Percentiles rank a stretch among this genome's conserved stretches.
These are phyloP conservation scores for Nepenthes alata DNA, from an alignment of 179 eudicot genomes.

Conservation along the genomic window DNA sequence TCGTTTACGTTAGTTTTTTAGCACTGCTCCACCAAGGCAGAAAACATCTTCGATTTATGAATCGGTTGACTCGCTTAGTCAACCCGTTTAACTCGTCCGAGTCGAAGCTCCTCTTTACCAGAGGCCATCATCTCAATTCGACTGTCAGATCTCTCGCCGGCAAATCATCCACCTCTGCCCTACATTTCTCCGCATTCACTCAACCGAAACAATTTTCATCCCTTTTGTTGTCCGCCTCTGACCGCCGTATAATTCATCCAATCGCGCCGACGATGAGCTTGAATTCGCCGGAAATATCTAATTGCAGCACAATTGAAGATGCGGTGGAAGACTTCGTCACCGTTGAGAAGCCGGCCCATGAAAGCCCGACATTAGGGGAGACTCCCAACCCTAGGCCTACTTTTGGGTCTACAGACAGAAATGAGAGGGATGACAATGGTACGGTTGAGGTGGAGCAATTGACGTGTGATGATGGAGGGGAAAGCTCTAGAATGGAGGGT, in stretches of 20 bases:
- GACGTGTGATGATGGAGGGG: slow-evolving; percentile 8
- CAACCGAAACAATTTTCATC: background rate
- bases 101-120: slow-evolving; percentile 4
- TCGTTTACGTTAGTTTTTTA: background rate
- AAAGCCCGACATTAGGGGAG: slow-evolving; percentile 1
- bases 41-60: slow-evolving; percentile 12
- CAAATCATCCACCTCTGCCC: background rate
- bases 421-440: slow-evolving; percentile 13
- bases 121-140: slow-evolving; percentile 3
- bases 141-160: slow-evolving; percentile 8
- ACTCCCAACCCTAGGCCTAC: slow-evolving; percentile 4
- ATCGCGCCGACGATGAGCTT: slow-evolving; percentile 16
- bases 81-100: slow-evolving; percentile 13
- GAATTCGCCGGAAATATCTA: slow-evolving; percentile 17
- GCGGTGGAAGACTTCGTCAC: slow-evolving; percentile 25
- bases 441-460: slow-evolving; percentile 7
- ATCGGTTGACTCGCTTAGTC: slow-evolving; percentile 17
- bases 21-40: too few species aligned
- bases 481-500: slow-evolving; percentile 1
- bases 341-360: slow-evolving; percentile 24
- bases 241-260: slow-evolving; percentile 6
- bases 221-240: background rate
- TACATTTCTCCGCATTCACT: background rate
- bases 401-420: slow-evolving; percentile 10
- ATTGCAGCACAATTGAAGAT: slow-evolving; percentile 17